These are phyloP conservation scores for Suillus sp. DNA, from an alignment of 768 basidiomycete genomes.

Conservation along the genomic window DNA sequence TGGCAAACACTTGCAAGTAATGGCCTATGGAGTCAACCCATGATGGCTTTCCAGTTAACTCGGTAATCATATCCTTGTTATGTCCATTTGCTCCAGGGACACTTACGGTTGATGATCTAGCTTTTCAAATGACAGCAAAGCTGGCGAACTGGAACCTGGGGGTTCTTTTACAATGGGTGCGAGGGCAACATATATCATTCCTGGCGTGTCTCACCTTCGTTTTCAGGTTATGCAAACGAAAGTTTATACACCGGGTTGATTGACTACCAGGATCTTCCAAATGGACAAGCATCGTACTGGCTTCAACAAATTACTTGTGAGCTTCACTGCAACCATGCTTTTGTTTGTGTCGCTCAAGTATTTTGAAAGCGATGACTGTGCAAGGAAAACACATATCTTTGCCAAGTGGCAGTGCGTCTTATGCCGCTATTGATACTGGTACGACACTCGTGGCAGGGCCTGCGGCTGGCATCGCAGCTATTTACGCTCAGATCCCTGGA, in stretches of 20 bases:
- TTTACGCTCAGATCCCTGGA: slow-evolving; percentile 50
- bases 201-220: slow-evolving; percentile 6
- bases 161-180: slow-evolving; percentile 74
- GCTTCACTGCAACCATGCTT: background rate
- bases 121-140: slow-evolving; percentile 45
- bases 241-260: slow-evolving; percentile 50
- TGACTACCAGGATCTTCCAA: slow-evolving; percentile 49
- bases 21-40: slow-evolving; percentile 46
- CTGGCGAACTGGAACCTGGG: slow-evolving; percentile 56
- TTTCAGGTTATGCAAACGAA: slow-evolving; percentile 57
- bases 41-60: slow-evolving; percentile 69
- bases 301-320: slow-evolving; percentile 37
- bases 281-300: slow-evolving; percentile 47
- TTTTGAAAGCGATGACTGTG: slow-evolving; percentile 36
- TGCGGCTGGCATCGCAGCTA: slow-evolving; percentile 35
- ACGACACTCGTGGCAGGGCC: slow-evolving; percentile 63
- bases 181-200: slow-evolving; percentile 16
- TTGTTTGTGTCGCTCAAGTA: background rate
- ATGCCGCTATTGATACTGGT: slow-evolving; percentile 58
- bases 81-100: background rate
- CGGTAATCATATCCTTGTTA: slow-evolving; percentile 35
- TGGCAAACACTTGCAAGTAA: slow-evolving; percentile 58
- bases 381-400: slow-evolving; percentile 32
- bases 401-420: slow-evolving; percentile 39
- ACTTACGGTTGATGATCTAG: slow-evolving; percentile 31